Conservation (phyloP, 192 early-diverging fungal species). For the Coemansia sp. region DNA sequence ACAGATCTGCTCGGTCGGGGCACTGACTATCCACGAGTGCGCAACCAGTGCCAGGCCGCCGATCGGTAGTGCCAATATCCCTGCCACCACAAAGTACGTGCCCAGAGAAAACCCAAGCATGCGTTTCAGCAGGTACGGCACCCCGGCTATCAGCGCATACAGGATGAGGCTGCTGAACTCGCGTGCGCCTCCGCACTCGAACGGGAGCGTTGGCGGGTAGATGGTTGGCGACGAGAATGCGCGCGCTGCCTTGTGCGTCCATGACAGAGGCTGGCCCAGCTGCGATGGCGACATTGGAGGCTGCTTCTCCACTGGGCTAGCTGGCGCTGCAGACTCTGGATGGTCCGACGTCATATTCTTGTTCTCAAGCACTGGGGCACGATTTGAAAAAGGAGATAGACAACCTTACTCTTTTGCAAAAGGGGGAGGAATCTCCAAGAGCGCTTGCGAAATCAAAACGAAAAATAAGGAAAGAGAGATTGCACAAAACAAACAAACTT, state of each 20-base stretch:
- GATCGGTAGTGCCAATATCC: slow-evolving; percentile 67
- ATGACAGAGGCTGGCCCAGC: slow-evolving; percentile 3
- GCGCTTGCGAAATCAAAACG: too few relatives aligned
- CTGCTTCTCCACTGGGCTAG: not conserved
- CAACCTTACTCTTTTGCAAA: too few relatives aligned
- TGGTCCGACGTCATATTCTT: slow-evolving; percentile 19
- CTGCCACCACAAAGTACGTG: slow-evolving; percentile 60
- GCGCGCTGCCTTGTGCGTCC: slow-evolving; percentile 21
- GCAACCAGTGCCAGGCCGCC: slow-evolving; percentile 70
- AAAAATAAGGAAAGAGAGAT: too few relatives aligned
- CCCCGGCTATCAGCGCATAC: slow-evolving; percentile 58
- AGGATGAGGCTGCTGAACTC: slow-evolving; percentile 77
- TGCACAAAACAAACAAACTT: too few relatives aligned
- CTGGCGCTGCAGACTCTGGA: slow-evolving; percentile 7
- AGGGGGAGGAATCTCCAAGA: too few relatives aligned
- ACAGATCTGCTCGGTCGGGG: slow-evolving; percentile 60
- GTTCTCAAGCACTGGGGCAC: too few relatives aligned
- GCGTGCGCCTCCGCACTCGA: slow-evolving; percentile 84
- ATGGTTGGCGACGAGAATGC: slow-evolving; percentile 44
- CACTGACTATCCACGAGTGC: slow-evolving; percentile 65
- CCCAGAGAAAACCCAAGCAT: slow-evolving; percentile 64
- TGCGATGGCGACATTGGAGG: not conserved
- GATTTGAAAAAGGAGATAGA: too few relatives aligned
- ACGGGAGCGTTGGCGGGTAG: slow-evolving; percentile 55
- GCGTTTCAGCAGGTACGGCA: slow-evolving; percentile 68